These are phyloP conservation scores for Alternaria gansuensis DNA, from an alignment of 2,329 filamentous ascomycete species.

Conservation along the genomic window DNA sequence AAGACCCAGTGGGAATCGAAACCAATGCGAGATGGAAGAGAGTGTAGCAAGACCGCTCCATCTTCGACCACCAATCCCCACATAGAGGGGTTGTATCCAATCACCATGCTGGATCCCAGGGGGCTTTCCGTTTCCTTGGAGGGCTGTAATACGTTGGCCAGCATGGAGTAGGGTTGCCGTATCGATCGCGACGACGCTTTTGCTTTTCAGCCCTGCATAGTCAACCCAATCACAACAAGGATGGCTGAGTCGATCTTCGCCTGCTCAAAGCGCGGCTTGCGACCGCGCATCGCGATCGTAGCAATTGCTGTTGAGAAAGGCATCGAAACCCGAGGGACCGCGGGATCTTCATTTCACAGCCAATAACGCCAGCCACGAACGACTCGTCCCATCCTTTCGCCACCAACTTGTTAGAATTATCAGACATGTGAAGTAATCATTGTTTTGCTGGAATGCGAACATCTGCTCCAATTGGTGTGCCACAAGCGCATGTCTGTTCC, in stretches of 20 bases:
- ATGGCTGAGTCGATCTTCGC: constrained; percentile 5
- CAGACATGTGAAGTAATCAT: not conserved
- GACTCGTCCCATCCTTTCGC: not conserved
- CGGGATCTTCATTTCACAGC: not conserved
- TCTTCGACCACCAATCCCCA: too few species aligned
- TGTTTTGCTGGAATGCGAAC: not conserved
- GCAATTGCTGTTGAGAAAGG: not conserved
- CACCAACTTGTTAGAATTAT: not conserved
- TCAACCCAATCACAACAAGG: constrained; percentile 11
- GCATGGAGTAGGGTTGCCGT: not conserved
- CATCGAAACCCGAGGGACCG: not conserved
- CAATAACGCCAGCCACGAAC: not conserved
- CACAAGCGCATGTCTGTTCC: constrained; percentile 4
- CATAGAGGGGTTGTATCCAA: too few species aligned
- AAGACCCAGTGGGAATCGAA: too few species aligned
- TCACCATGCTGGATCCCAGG: too few species aligned
- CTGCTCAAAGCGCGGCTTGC: constrained; percentile 1
- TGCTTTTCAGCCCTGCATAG: constrained; percentile 6
- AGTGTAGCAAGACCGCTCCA: too few species aligned
- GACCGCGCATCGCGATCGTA: not conserved
- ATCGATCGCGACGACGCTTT: constrained; percentile 8
- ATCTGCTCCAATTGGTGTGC: constrained; percentile 6
- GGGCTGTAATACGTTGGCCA: too few species aligned
- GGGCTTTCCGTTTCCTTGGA: too few species aligned
- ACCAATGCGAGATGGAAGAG: too few species aligned